phyloP scores from a whole-genome alignment of 2,329 filamentous ascomycete genomes.

The Parastagonospora nodorum region DNA sequence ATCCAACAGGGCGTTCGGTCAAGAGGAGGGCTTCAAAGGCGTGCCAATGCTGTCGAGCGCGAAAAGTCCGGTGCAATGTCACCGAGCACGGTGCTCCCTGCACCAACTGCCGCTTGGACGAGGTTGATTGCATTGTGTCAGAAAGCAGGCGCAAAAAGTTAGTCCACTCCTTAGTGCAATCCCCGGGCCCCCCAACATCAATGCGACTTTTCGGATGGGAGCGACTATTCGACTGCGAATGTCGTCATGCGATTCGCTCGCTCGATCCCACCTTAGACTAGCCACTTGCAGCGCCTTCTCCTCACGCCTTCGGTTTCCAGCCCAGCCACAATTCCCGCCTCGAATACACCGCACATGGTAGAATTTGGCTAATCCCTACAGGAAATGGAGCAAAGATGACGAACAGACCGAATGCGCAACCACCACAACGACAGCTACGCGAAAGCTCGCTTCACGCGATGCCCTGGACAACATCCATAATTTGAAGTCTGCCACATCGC shows the following conservation, averaged over 20 bases:
- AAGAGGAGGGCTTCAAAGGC: conserved; percentile 91
- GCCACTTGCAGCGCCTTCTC: conserved; percentile 24
- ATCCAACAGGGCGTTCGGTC: conserved; percentile 58
- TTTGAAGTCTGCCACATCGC: conserved; percentile 35
- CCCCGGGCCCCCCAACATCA: conserved; percentile 27
- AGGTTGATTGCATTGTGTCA: conserved; percentile 70
- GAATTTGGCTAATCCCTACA: conserved; percentile 32
- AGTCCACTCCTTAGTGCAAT: conserved; percentile 50
- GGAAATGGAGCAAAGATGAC: conserved; percentile 52
- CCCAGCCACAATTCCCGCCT: conserved; percentile 8
- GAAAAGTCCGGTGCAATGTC: conserved; percentile 93
- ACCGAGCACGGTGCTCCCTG: conserved; percentile 84
- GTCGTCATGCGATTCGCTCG: conserved; percentile 29
- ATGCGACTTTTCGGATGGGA: conserved; percentile 6
- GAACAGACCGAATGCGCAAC: conserved; percentile 31
- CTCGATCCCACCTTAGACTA: conserved; percentile 20
- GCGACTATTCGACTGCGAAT: conserved; percentile 10
- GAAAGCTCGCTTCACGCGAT: conserved; percentile 47
- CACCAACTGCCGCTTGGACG: conserved; percentile 83
- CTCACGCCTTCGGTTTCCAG: conserved; percentile 16
- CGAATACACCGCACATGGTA: conserved; percentile 3
- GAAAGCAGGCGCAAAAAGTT: conserved; percentile 85
- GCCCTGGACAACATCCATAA: conserved; percentile 42
- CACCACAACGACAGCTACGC: conserved; percentile 31
- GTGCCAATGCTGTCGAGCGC: conserved; percentile 83